These are phyloP conservation scores for Backusella tuberculispora DNA, from an alignment of 192 early-diverging fungal species.

Conservation along the genomic window DNA sequence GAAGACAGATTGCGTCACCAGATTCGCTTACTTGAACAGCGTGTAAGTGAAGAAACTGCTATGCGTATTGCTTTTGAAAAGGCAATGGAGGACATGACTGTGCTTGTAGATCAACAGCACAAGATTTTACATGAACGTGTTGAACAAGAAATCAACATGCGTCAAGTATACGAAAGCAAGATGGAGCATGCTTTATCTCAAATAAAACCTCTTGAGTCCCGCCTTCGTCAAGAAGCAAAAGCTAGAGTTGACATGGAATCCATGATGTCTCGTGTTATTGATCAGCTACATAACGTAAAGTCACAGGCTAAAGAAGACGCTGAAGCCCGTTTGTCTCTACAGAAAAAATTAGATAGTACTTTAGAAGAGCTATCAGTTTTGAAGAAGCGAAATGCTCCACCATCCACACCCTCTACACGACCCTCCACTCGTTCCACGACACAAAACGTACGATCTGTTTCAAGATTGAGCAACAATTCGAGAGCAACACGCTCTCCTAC, in stretches of 20 bases:
- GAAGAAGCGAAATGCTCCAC: slow-evolving; percentile 20
- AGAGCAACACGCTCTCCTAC: not conserved
- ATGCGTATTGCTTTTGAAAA: slow-evolving; percentile 38
- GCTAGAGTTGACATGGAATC: slow-evolving; percentile 27
- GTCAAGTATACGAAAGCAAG: slow-evolving; percentile 32
- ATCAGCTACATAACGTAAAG: slow-evolving; percentile 25
- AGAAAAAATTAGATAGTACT: slow-evolving; percentile 20
- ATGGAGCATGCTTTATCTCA: slow-evolving; percentile 28
- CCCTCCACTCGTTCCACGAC: slow-evolving; percentile 4
- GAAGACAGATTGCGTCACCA: not conserved
- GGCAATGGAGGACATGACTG: slow-evolving; percentile 40
- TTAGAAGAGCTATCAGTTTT: slow-evolving; percentile 13
- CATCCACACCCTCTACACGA: not conserved
- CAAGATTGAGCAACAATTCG: not conserved
- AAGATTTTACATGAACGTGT: slow-evolving; percentile 32
- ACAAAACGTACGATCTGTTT: not conserved
- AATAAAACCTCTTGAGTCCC: slow-evolving; percentile 29
- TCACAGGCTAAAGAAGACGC: slow-evolving; percentile 16
- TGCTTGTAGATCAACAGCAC: slow-evolving; percentile 34
- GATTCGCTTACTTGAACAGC: slow-evolving; percentile 16
- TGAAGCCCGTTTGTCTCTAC: not conserved
- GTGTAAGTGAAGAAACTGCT: slow-evolving; percentile 27
- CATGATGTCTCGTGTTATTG: slow-evolving; percentile 27
- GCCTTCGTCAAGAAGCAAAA: slow-evolving; percentile 25
- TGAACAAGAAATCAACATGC: slow-evolving; percentile 35